These are phyloP conservation scores for Aureobasidium sp. DNA, from an alignment of 2,329 filamentous ascomycete genomes.

Conservation along the genomic window DNA sequence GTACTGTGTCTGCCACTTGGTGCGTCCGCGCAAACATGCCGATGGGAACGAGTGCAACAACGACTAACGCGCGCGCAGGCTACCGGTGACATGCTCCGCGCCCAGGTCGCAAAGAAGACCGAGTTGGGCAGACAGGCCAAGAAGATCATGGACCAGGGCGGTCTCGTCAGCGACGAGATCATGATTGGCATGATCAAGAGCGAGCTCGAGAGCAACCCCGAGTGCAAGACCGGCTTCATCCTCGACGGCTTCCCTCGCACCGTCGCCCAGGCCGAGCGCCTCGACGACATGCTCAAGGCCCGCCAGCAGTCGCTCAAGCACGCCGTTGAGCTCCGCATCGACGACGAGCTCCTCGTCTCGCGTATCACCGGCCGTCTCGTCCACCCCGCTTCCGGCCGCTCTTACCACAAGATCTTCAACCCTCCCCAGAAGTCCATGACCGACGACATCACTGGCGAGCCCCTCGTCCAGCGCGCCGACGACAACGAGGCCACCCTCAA, in stretches of 20 bases:
- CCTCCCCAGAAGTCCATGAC: slow-evolving; percentile 90
- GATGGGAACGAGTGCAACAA: not conserved
- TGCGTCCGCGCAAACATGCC: slow-evolving; percentile 35
- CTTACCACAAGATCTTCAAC: slow-evolving; percentile 99
- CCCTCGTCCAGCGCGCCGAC: slow-evolving; percentile 89
- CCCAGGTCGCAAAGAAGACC: slow-evolving; percentile 97
- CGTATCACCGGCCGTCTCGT: slow-evolving; percentile 94
- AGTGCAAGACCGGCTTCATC: slow-evolving; percentile 98
- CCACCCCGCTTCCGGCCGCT: slow-evolving; percentile 90
- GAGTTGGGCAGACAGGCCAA: slow-evolving; percentile 89
- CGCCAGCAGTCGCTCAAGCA: slow-evolving; percentile 83
- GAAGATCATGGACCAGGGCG: slow-evolving; percentile 99
- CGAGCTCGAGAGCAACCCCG: slow-evolving; percentile 85
- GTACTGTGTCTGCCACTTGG: slow-evolving; percentile 94
- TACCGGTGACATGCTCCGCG: slow-evolving; percentile 97
- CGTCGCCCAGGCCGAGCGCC: slow-evolving; percentile 85
- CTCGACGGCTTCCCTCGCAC: slow-evolving; percentile 98
- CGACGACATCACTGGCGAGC: slow-evolving; percentile 94
- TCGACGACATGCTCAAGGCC: slow-evolving; percentile 79
- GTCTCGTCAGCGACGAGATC: slow-evolving; percentile 96
- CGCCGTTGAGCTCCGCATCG: slow-evolving; percentile 92
- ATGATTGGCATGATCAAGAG: slow-evolving; percentile 99
- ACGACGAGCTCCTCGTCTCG: slow-evolving; percentile 84
- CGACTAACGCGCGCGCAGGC: slow-evolving; percentile 48
- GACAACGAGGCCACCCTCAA: slow-evolving; percentile 94